Percentiles rank a stretch among this genome's conserved stretches.
Conservation (phyloP, 1,284 basidiomycete species). For the Gymnopus androsaceus region DNA sequence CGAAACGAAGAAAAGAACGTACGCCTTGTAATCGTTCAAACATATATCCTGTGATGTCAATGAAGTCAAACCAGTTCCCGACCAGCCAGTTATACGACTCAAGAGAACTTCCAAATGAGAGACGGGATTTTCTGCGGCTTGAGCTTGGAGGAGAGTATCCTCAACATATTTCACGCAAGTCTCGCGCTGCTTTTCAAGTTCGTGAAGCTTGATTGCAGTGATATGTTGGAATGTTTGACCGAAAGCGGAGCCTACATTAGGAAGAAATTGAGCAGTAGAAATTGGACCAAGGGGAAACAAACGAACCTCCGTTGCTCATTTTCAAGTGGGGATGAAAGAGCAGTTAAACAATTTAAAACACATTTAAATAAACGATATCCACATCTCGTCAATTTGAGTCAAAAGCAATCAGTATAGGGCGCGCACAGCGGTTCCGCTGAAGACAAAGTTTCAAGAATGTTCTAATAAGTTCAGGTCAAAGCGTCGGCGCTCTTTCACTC, state of each 20-base stretch:
- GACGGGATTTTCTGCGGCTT: not conserved
- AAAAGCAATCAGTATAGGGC: too few species aligned
- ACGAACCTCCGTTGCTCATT: too few species aligned
- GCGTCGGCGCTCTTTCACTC: too few species aligned
- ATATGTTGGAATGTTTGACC: slow-evolving; percentile 2
- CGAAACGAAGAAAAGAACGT: not conserved
- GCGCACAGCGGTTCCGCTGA: too few species aligned
- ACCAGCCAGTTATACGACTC: not conserved
- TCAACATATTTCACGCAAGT: not conserved
- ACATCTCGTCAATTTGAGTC: too few species aligned
- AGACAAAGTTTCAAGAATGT: too few species aligned
- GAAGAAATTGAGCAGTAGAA: too few species aligned
- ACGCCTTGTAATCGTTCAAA: not conserved
- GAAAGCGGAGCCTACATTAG: not conserved
- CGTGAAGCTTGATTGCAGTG: slow-evolving; percentile 1
- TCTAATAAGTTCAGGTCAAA: too few species aligned
- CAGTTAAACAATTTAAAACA: too few species aligned
- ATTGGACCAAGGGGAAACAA: too few species aligned
- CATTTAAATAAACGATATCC: too few species aligned
- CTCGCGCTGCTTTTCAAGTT: not conserved
- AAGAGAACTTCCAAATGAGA: not conserved
- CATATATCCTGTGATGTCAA: not conserved
- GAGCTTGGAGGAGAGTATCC: not conserved
- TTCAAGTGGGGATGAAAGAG: too few species aligned
- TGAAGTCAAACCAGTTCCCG: not conserved